Evolutionary conservation across 2,329 filamentous ascomycete species (phyloP), one percentile per base, ranked within the genome.

Genomic region (Rutstroemia sp.): DNA sequence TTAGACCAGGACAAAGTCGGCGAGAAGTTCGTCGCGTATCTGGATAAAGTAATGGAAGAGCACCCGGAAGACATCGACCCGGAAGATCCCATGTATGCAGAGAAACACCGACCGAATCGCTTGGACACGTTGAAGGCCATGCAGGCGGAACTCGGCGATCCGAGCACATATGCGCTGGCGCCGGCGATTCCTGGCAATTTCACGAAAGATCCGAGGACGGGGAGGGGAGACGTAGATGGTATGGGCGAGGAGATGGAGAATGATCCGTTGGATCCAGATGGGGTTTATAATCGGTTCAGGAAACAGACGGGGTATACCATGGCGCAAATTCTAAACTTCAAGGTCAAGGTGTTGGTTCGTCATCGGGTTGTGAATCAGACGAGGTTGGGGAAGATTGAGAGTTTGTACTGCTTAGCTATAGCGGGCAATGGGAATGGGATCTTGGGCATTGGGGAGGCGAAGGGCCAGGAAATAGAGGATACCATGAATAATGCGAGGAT

Each of bases 321-420:
- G 56, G 63, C 67, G 51, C 72, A 84, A 23, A 78, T 86, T 63
- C 61, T 78, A 48, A 63, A 68, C 5, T 69, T 95, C 58, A 77
- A 81, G 57, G 75, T 81, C 61, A 96, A 95, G 78, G 77, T 80
- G 48, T 74, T 99, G 48, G 87, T 95, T 48, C 68, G 69, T 4
- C 88, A 92, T 67, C 73, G 74, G 42, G 94, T 99, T 58, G 78
- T 82, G 62, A 97, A 99, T 74, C 92, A 97, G 79, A 97, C 94
- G 21, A 88, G 92, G 76, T 83, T 99, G 73, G 94, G 94, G 70
- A 99, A 97, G 79, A 86, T 99, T 58, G 79, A 80, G 64, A 89
- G 86, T 71, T 67, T 79, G 42, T 95, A 92, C 67, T 78, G 83
- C 65, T 75, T 97, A 59, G 84, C 84, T 42, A 84, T 96, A 64